Evolutionary conservation across 768 basidiomycete genomes (phyloP).

Genomic region (Termitomyces sp.): DNA sequence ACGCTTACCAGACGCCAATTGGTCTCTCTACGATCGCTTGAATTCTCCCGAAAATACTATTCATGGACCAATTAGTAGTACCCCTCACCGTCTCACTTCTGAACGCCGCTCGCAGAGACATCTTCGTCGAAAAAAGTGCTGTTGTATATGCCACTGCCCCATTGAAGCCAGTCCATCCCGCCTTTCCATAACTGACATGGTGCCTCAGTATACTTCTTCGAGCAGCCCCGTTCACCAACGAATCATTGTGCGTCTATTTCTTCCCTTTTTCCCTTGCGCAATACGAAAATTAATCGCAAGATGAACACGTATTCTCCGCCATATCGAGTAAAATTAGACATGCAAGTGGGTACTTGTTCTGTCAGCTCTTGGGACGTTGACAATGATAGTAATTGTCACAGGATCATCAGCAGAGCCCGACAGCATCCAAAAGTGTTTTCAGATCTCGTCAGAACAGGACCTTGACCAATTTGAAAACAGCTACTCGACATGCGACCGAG

Average conservation of each 20-base stretch:
- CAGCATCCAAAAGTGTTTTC: not conserved
- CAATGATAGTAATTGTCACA: not conserved
- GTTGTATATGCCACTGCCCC: constrained; percentile 1
- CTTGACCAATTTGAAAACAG: not conserved
- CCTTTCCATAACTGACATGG: not conserved
- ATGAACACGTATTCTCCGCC: not conserved
- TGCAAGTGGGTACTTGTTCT: not conserved
- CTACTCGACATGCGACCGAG: not conserved
- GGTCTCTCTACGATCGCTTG: not conserved
- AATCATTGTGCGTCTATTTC: not conserved
- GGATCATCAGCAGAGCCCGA: not conserved
- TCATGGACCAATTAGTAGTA: not conserved
- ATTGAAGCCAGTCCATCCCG: not conserved
- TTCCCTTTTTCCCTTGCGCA: not conserved
- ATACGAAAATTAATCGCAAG: not conserved
- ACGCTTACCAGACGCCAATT: not conserved
- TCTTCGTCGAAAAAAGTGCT: not conserved
- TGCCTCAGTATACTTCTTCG: not conserved
- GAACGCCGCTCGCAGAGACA: not conserved
- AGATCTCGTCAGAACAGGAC: not conserved
- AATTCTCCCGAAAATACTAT: not conserved
- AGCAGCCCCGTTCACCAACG: not conserved
- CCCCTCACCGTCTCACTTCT: not conserved
- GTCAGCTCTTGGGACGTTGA: too few relatives aligned
- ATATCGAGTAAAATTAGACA: not conserved